Percentiles rank a stretch among this genome's conserved stretches.
Evolutionary conservation across 345 rosid species (phyloP).

Genomic region (Lepidium sativum): DNA sequence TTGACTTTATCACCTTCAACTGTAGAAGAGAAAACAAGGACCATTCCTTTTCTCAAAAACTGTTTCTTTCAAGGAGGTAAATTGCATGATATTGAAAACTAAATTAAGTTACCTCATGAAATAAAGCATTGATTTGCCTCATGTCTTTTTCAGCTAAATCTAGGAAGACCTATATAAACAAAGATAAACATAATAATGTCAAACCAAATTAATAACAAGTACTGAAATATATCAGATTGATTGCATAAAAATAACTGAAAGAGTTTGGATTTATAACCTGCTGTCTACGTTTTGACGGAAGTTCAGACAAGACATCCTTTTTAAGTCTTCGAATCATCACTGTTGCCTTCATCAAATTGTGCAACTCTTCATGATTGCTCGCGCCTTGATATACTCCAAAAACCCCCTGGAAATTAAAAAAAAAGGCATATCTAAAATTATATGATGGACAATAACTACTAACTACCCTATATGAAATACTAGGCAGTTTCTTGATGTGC

Average conservation of each 20-base stretch:
- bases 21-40: constrained; percentile 27
- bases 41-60: constrained; percentile 12
- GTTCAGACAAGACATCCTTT: constrained; percentile 84
- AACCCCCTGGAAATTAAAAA: constrained; percentile 44
- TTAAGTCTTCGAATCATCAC: constrained; percentile 92
- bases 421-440: not conserved
- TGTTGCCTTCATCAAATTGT: constrained; percentile 92
- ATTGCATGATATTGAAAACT: constrained; percentile 7
- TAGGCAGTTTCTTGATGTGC: constrained; percentile 5
- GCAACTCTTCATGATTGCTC: constrained; percentile 96
- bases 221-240: not conserved
- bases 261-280: constrained; percentile 41
- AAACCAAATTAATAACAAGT: not conserved
- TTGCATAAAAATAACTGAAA: not conserved
- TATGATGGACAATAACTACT: constrained; percentile 2
- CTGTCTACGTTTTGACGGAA: constrained; percentile 86
- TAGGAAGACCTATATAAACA: constrained; percentile 63
- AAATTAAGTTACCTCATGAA: constrained; percentile 60
- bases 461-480: not conserved
- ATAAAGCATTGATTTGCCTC: constrained; percentile 71
- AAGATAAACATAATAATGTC: not conserved
- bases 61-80: not conserved
- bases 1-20: constrained; percentile 64
- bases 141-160: constrained; percentile 71
- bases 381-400: constrained; percentile 92